Percentiles rank a stretch among this genome's conserved stretches.
These are phyloP conservation scores for Daldinia loculata DNA, from an alignment of 495 filamentous ascomycete species.

Conservation along the genomic window DNA sequence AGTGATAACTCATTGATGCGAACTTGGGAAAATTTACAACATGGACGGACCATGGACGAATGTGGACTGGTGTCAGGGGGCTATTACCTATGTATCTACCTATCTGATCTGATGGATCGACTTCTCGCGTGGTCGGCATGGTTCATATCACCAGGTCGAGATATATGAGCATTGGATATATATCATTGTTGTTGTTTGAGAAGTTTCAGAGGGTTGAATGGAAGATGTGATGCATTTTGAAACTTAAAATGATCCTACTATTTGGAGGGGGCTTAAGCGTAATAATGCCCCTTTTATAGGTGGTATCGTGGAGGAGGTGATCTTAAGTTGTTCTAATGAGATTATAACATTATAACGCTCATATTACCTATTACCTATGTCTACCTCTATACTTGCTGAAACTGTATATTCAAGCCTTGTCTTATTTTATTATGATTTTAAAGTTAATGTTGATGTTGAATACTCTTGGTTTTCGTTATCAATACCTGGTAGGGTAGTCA, in stretches of 20 bases:
- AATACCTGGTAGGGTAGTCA: neutral
- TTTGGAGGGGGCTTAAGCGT: conserved; percentile 40
- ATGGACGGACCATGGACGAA: conserved; percentile 13
- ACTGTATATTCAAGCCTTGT: neutral
- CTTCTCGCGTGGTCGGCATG: conserved; percentile 37
- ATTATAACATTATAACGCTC: conserved; percentile 31
- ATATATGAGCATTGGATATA: conserved; percentile 1
- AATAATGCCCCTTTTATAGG: conserved; percentile 32
- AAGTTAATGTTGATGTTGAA: neutral
- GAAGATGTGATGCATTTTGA: conserved; percentile 31
- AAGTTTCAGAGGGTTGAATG: conserved; percentile 28
- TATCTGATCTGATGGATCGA: conserved; percentile 35
- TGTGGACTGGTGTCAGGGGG: conserved; percentile 37
- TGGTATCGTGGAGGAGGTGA: conserved; percentile 23
- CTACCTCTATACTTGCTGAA: neutral
- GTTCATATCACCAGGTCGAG: conserved; percentile 11
- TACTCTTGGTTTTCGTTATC: neutral
- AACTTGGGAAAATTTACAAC: neutral
- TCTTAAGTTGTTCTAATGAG: conserved; percentile 23
- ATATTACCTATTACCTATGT: conserved; percentile 8
- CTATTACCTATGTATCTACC: conserved; percentile 24
- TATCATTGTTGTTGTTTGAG: conserved; percentile 29
- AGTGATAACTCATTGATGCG: conserved; percentile 21
- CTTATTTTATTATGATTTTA: neutral
- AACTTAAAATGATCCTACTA: conserved; percentile 33